Evolutionary conservation across 805 yeast genomes (phyloP).

Genomic region (Yarrowia osloensis): DNA sequence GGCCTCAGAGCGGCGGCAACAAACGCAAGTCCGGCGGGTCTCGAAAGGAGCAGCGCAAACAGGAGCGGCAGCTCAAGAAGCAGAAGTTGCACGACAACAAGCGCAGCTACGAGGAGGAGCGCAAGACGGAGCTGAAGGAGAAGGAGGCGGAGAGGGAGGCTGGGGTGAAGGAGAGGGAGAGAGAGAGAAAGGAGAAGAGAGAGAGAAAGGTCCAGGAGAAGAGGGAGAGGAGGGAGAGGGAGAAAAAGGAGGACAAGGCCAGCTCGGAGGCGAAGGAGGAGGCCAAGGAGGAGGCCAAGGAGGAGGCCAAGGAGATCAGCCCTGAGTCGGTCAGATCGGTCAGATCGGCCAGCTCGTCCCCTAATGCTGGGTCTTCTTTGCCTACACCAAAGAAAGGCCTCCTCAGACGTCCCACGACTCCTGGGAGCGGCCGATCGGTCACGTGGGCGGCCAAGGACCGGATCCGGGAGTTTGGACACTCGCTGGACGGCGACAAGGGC

Average conservation of each 20-base stretch:
- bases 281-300: background rate
- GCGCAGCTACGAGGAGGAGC: background rate
- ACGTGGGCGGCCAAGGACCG: conserved; percentile 34
- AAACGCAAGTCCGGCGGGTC: conserved; percentile 71
- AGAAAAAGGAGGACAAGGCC: background rate
- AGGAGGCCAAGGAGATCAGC: background rate
- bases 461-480: conserved; percentile 12
- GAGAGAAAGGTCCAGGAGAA: background rate
- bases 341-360: too few species aligned
- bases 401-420: background rate
- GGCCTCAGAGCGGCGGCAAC: conserved; percentile 61
- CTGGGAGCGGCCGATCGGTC: background rate
- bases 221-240: background rate
- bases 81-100: background rate
- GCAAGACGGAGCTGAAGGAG: background rate
- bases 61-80: conserved; percentile 17
- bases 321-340: too few species aligned
- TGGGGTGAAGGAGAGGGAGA: background rate
- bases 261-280: background rate
- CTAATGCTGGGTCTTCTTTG: too few species aligned
- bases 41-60: conserved; percentile 39
- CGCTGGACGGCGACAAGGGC: background rate
- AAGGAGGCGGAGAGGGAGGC: background rate
- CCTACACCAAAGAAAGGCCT: background rate
- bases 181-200: background rate